These are phyloP conservation scores for Fomitopsis palustris DNA, from an alignment of 1,284 basidiomycete genomes.

Conservation along the genomic window DNA sequence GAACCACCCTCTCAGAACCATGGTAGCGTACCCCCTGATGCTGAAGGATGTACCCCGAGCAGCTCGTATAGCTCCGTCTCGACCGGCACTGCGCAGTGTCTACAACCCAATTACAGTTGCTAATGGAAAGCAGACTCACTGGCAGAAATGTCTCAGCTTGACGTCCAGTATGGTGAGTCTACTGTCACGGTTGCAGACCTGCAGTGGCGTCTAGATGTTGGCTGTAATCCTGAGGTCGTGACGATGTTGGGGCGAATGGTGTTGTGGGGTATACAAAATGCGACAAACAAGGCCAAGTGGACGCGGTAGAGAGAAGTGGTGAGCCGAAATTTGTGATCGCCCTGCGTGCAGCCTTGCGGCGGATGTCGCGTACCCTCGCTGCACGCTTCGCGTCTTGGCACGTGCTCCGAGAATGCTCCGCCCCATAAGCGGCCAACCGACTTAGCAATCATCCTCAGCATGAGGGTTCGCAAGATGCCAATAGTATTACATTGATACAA, in stretches of 20 bases:
- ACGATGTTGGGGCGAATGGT: not conserved
- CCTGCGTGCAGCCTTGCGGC: not conserved
- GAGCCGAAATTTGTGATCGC: not conserved
- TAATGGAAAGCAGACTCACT: not conserved
- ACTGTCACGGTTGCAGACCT: not conserved
- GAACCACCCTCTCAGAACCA: conserved; percentile 6
- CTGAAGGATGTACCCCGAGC: conserved; percentile 65
- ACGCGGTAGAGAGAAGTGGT: not conserved
- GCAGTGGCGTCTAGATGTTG: not conserved
- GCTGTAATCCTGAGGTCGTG: not conserved
- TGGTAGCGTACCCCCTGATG: conserved; percentile 77
- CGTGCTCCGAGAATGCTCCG: not conserved
- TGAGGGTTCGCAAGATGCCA: not conserved
- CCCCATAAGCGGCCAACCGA: not conserved
- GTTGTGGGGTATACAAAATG: not conserved
- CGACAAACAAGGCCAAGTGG: not conserved
- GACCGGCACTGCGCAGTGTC: conserved; percentile 52
- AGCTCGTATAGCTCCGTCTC: conserved; percentile 81
- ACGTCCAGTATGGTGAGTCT: not conserved
- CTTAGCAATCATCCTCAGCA: not conserved
- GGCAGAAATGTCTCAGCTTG: not conserved
- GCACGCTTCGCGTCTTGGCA: not conserved
- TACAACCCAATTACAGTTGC: not conserved
- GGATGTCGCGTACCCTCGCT: not conserved
- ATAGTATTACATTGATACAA: conserved; percentile 1